These are phyloP conservation scores for Coemansia reversa DNA, from an alignment of 192 early-diverging fungal species.

Conservation along the genomic window DNA sequence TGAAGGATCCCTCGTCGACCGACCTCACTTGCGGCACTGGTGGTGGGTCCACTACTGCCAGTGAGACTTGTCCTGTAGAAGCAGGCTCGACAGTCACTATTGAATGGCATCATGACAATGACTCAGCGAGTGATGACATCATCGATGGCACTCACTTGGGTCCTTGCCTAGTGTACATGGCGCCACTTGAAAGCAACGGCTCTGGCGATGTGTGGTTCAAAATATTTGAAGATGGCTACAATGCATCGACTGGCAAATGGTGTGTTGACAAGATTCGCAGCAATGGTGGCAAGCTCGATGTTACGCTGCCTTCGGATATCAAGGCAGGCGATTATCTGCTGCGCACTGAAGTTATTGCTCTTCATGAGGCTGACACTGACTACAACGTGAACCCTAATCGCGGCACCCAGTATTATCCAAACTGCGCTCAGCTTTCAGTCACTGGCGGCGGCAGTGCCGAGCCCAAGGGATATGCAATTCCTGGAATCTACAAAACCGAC, in stretches of 20 bases:
- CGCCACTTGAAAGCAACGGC: constrained; percentile 32
- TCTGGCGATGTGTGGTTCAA: constrained; percentile 32
- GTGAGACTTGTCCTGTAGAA: constrained; percentile 22
- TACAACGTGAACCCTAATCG: constrained; percentile 13
- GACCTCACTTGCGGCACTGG: constrained; percentile 22
- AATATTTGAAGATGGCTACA: constrained; percentile 38
- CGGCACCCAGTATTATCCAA: constrained; percentile 29
- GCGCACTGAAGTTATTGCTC: constrained; percentile 35
- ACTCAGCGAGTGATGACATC: constrained; percentile 21
- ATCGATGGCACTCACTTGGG: constrained; percentile 24
- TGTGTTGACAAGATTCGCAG: constrained; percentile 27
- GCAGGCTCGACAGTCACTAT: constrained; percentile 25
- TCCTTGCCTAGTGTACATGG: constrained; percentile 38
- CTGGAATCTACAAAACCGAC: constrained; percentile 22
- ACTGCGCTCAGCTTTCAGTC: constrained; percentile 30
- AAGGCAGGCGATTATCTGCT: constrained; percentile 36
- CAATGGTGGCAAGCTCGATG: constrained; percentile 24
- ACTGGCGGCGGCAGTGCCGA: constrained; percentile 14
- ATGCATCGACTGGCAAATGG: constrained; percentile 16
- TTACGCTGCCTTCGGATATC: constrained; percentile 27
- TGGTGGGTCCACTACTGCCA: constrained; percentile 14
- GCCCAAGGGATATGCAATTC: constrained; percentile 20
- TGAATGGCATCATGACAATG: constrained; percentile 36
- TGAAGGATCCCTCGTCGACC: constrained; percentile 22
- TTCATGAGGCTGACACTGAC: constrained; percentile 21